Conservation (phyloP, 2,329 filamentous ascomycete species). For the Bipolaris cookei region DNA sequence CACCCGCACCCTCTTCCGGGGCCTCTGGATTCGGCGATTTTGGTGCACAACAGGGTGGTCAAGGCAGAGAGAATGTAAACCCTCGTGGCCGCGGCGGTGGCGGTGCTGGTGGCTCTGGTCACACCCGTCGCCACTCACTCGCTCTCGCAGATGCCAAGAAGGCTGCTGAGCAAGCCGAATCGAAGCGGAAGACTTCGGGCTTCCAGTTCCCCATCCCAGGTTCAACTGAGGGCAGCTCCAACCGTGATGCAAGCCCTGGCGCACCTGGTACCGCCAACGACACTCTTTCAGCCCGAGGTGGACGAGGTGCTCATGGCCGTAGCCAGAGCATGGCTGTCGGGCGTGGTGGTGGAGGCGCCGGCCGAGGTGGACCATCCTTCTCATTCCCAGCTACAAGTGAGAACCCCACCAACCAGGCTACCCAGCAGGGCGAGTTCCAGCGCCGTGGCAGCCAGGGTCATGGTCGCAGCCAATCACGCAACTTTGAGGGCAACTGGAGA, state of each 20-base stretch:
- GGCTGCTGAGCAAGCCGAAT: constrained; percentile 93
- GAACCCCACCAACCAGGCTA: constrained; percentile 48
- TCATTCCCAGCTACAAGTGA: constrained; percentile 68
- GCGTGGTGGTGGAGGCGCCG: constrained; percentile 67
- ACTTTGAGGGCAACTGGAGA: constrained; percentile 98
- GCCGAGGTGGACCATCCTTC: constrained; percentile 73
- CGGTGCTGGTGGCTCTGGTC: constrained; percentile 70
- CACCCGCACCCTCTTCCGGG: constrained; percentile 88
- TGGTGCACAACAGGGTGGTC: constrained; percentile 63
- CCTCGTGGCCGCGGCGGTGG: constrained; percentile 76
- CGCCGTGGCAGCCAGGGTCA: constrained; percentile 82
- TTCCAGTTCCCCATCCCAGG: constrained; percentile 89
- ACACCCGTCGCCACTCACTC: constrained; percentile 92
- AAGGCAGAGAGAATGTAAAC: constrained; percentile 70
- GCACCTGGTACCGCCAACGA: constrained; percentile 46
- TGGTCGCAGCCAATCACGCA: constrained; percentile 81
- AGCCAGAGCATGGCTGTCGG: constrained; percentile 89
- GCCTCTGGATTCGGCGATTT: constrained; percentile 87
- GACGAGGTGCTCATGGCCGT: constrained; percentile 67
- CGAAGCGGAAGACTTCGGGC: constrained; percentile 90
- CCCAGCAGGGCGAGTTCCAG: constrained; percentile 67
- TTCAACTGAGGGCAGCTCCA: constrained; percentile 63
- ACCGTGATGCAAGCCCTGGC: constrained; percentile 64
- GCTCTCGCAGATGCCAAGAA: constrained; percentile 96
- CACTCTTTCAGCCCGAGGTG: constrained; percentile 47